These are phyloP conservation scores for Cerioporus squamosus DNA, from an alignment of 1,284 basidiomycete species.

Conservation along the genomic window DNA sequence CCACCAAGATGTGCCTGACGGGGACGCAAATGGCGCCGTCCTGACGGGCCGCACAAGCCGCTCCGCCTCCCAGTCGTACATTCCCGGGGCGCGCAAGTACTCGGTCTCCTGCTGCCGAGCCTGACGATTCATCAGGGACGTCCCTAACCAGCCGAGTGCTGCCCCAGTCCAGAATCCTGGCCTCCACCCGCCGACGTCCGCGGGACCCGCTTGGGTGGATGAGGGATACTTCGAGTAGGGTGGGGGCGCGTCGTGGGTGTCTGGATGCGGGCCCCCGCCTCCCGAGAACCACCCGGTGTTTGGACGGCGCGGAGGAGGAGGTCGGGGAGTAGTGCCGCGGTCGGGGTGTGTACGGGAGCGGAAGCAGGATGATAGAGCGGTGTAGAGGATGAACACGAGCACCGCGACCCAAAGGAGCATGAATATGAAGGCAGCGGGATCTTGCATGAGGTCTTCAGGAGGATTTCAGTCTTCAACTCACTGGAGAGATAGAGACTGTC, in stretches of 20 bases:
- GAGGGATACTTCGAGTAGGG: slow-evolving; percentile 66
- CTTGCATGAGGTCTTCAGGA: slow-evolving; percentile 9
- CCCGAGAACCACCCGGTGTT: slow-evolving; percentile 56
- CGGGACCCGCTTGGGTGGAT: slow-evolving; percentile 4
- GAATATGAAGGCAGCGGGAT: slow-evolving; percentile 47
- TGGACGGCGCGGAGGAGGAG: slow-evolving; percentile 41
- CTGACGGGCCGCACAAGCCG: slow-evolving; percentile 25
- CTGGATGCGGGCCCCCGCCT: slow-evolving; percentile 28
- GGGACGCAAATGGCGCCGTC: slow-evolving; percentile 10
- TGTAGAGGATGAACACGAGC: slow-evolving; percentile 60
- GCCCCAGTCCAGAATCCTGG: slow-evolving; percentile 87
- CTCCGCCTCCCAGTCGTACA: slow-evolving; percentile 59
- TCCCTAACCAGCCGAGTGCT: slow-evolving; percentile 67
- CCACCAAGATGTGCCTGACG: slow-evolving; percentile 10
- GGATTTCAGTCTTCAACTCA: neutral
- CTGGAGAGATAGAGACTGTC: neutral
- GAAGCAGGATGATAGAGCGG: slow-evolving; percentile 58
- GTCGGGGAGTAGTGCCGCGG: slow-evolving; percentile 28
- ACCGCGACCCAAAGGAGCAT: slow-evolving; percentile 58
- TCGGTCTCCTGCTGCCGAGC: slow-evolving; percentile 19
- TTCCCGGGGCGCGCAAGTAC: slow-evolving; percentile 30
- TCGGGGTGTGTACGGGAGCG: slow-evolving; percentile 28
- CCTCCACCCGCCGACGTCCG: slow-evolving; percentile 45
- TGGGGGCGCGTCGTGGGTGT: slow-evolving; percentile 64
- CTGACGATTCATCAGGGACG: slow-evolving; percentile 54